These are phyloP conservation scores for Rhizoclosmatium sp. DNA, from an alignment of 192 early-diverging fungal species.

Conservation along the genomic window DNA sequence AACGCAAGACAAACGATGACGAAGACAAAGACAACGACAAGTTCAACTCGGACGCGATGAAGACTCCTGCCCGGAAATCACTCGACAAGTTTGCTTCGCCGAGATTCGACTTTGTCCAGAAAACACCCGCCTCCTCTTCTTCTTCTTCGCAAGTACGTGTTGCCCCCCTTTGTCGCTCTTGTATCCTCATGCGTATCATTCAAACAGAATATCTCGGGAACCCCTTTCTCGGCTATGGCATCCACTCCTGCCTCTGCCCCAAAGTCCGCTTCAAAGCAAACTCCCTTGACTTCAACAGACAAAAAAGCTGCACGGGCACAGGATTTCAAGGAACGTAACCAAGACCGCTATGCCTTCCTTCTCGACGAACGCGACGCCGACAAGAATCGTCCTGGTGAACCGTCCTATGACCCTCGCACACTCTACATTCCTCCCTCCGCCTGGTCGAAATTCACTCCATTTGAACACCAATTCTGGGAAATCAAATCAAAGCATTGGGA, in stretches of 20 bases:
- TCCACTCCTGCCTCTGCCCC: not conserved
- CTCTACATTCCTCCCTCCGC: constrained; percentile 80
- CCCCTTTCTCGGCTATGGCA: too few relatives aligned
- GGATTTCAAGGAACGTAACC: constrained; percentile 87
- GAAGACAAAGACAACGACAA: not conserved
- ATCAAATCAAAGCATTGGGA: constrained; percentile 95
- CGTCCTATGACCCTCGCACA: constrained; percentile 92
- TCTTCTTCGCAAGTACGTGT: too few relatives aligned
- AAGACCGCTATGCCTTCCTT: constrained; percentile 87
- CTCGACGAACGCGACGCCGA: constrained; percentile 82
- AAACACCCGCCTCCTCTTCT: not conserved
- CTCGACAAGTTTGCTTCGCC: constrained; percentile 11
- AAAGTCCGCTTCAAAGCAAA: constrained; percentile 2
- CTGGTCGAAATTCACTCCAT: constrained; percentile 89
- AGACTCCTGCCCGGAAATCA: not conserved
- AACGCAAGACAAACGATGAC: not conserved
- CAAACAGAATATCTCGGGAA: too few relatives aligned
- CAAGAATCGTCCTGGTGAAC: constrained; percentile 71
- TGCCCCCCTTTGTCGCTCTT: too few relatives aligned
- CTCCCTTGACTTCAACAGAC: constrained; percentile 16
- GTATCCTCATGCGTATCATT: too few relatives aligned
- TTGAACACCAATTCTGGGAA: constrained; percentile 99
- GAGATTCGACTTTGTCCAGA: not conserved
- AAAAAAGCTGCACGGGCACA: constrained; percentile 54
- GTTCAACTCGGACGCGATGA: not conserved